Percentiles rank a stretch among this genome's conserved stretches.
Conservation (phyloP, 352 stramenopile species). For the Globisporangium canariense region DNA sequence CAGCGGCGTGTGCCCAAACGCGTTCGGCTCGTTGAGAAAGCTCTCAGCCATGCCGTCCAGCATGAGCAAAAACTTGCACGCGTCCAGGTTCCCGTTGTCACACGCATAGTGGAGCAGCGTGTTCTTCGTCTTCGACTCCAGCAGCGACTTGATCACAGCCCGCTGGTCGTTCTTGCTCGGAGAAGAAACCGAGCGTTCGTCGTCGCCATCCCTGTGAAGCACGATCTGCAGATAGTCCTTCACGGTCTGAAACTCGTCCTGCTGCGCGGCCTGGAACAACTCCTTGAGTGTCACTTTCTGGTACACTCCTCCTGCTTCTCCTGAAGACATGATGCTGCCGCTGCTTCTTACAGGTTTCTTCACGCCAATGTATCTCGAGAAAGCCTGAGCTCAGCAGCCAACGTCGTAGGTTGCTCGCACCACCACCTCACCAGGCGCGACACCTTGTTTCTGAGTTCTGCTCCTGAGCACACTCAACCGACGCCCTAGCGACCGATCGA, state of each 20-base stretch:
- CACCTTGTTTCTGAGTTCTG: neutral
- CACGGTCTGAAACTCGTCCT: slow-evolving; percentile 64
- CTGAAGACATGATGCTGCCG: slow-evolving; percentile 1
- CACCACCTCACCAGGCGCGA: neutral
- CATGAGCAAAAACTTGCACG: slow-evolving; percentile 82
- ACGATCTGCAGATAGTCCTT: slow-evolving; percentile 54
- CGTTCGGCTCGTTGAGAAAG: slow-evolving; percentile 75
- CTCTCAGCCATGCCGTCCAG: slow-evolving; percentile 46
- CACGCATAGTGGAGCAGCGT: slow-evolving; percentile 79
- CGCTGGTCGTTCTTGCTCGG: slow-evolving; percentile 9
- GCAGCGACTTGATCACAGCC: slow-evolving; percentile 30
- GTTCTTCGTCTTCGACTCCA: slow-evolving; percentile 69
- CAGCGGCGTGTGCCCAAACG: slow-evolving; percentile 71
- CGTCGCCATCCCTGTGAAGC: slow-evolving; percentile 29
- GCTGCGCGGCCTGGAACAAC: slow-evolving; percentile 63
- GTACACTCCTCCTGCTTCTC: neutral
- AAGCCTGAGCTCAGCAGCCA: neutral
- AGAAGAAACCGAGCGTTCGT: neutral
- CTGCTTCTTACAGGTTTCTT: neutral
- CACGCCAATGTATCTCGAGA: neutral
- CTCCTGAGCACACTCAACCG: neutral
- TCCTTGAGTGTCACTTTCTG: slow-evolving; percentile 49
- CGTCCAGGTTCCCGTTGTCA: slow-evolving; percentile 79
- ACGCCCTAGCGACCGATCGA: slow-evolving; percentile 11
- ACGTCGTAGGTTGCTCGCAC: neutral